Evolutionary conservation across 1,284 basidiomycete species (phyloP), one percentile per base, ranked within the genome.

Genomic region (Microbotryum saponariae): DNA sequence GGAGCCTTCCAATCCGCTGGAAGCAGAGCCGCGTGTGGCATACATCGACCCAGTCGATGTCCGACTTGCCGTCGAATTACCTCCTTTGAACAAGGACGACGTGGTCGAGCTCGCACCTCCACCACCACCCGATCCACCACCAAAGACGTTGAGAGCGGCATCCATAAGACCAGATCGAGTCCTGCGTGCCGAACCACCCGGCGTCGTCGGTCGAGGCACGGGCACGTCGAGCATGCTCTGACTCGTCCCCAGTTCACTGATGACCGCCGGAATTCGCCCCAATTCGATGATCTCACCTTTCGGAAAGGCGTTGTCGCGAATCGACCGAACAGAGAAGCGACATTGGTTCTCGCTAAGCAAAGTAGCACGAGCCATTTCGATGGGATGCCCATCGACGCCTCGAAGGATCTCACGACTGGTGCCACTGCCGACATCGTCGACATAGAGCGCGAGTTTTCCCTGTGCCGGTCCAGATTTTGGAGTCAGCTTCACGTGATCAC

Each of bases 391-490:
- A 10, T 16, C 21, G 6, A 20, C 8, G 44, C 56, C 25, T 2
- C 27, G 5, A 20, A 14, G 18, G 6, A 58, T 46, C 10, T 52
- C 46, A 6, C 23, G 29, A 0, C 37, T 23, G 1, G 27, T 18
- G 1, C 21, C 37, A 42, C 37, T 42, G 37, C 16, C 51, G 8
- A 45, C 46, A 6, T 57, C 54, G 6, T 56, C 55, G 23, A 69
- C 33, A 2, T 67, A 59, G 5, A 69, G 31, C 1, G 65, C 67
- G n/a, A 66, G 57, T 37, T 66, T 64, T 4, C 53, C 58, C 67
- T 69, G 58, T 14, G 21, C 16, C 14, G 16, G 14, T 42, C 37
- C 4, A n/a, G 27, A n/a, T 7, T 7, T 9, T 3, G 14, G 5
- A 6, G 25, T 50, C 2, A 56, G 57, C 4, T 37, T 21, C 29